Conservation (phyloP, 352 stramenopile species). For the Globisporangium emineosum region DNA sequence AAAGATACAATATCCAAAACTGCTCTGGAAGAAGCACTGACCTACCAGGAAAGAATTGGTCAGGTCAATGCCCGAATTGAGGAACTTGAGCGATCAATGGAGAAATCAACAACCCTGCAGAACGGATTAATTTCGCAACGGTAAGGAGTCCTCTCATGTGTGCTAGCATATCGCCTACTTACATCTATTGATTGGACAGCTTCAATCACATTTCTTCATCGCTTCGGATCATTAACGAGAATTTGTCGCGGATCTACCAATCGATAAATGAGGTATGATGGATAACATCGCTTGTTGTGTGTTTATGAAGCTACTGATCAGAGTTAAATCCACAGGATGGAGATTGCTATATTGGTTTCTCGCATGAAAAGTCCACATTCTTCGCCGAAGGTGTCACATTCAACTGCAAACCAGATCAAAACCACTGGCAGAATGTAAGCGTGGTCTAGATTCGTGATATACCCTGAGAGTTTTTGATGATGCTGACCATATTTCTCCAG, state of each 20-base stretch:
- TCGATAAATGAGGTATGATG: not conserved
- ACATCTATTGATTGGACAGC: not conserved
- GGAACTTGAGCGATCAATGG: not conserved
- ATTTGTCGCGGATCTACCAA: not conserved
- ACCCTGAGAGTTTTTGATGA: not conserved
- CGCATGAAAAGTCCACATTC: not conserved
- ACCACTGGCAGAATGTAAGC: not conserved
- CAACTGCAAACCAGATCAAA: not conserved
- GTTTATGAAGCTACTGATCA: not conserved
- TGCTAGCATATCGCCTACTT: not conserved
- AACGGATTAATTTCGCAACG: not conserved
- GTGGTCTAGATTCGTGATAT: not conserved
- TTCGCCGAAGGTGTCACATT: not conserved
- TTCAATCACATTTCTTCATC: not conserved
- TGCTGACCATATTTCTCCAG: not conserved
- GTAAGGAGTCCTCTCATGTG: not conserved
- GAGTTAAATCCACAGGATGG: not conserved
- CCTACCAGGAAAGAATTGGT: not conserved
- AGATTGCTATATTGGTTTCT: not conserved
- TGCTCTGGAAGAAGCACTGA: not conserved
- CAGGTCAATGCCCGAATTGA: not conserved
- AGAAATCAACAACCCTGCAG: not conserved
- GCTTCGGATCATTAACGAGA: not conserved
- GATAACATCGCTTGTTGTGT: not conserved
- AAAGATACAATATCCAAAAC: not conserved